These are phyloP conservation scores for Cystobasidiaceae sp. DNA, from an alignment of 1,284 basidiomycete genomes.

Conservation along the genomic window DNA sequence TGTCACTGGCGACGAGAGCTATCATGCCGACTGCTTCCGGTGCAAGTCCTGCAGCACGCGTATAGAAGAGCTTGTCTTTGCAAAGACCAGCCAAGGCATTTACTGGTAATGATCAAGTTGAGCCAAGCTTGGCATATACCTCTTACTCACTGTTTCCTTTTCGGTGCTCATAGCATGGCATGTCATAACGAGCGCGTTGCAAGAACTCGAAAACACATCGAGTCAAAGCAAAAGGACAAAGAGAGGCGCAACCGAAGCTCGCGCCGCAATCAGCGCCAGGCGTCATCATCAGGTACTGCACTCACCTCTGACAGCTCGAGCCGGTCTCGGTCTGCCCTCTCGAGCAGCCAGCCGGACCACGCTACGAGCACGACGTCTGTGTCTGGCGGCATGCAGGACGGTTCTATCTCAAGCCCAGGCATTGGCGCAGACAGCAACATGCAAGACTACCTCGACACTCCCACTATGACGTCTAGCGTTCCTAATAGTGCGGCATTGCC, in stretches of 20 bases:
- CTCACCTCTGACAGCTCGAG: too few relatives aligned
- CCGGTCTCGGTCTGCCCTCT: too few relatives aligned
- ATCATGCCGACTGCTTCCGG: constrained; percentile 97
- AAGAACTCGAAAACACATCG: constrained; percentile 79
- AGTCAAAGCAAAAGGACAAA: too few relatives aligned
- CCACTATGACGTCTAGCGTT: too few relatives aligned
- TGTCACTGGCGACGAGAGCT: constrained; percentile 96
- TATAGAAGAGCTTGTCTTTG: constrained; percentile 97
- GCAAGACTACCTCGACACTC: too few relatives aligned
- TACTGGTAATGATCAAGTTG: constrained; percentile 69
- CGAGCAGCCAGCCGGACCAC: too few relatives aligned
- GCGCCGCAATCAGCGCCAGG: constrained; percentile 17
- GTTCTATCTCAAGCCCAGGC: too few relatives aligned
- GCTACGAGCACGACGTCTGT: too few relatives aligned
- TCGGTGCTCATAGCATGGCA: constrained; percentile 48
- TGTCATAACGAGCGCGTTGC: constrained; percentile 97
- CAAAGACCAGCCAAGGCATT: constrained; percentile 95
- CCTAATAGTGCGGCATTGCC: too few relatives aligned
- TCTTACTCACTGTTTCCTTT: neutral
- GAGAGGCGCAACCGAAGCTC: constrained; percentile 51
- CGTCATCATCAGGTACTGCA: neutral
- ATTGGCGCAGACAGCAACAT: too few relatives aligned
- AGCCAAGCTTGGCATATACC: neutral
- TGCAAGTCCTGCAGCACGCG: constrained; percentile 89
- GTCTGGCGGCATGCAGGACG: too few relatives aligned